Conservation (phyloP, 306 rosid genomes). For the Boehmeria nivea region DNA sequence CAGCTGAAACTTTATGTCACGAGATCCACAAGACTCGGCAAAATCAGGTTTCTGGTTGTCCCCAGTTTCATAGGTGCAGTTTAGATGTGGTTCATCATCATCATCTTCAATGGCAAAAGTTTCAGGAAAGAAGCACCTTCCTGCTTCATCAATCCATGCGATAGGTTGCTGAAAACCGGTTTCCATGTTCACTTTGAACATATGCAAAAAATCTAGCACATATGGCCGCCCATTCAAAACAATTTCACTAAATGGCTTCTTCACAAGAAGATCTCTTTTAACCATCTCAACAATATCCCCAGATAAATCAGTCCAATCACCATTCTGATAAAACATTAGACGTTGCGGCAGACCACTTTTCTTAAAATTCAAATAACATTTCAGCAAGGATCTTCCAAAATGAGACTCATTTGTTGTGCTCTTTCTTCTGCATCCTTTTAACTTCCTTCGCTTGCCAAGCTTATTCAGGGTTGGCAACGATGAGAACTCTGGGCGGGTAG, state of each 20-base stretch:
- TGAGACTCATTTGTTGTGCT: constrained; percentile 24
- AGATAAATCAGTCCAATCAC: constrained; percentile 70
- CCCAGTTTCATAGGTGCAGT: constrained; percentile 20
- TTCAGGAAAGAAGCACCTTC: constrained; percentile 84
- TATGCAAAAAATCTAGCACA: constrained; percentile 75
- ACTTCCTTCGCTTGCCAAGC: constrained; percentile 45
- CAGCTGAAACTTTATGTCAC: constrained; percentile 59
- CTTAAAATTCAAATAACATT: constrained; percentile 52
- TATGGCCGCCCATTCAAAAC: constrained; percentile 47
- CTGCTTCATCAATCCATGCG: constrained; percentile 89
- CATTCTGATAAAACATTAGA: constrained; percentile 62
- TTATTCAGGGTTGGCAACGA: constrained; percentile 25
- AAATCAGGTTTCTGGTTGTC: constrained; percentile 18
- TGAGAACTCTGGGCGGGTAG: constrained; percentile 22
- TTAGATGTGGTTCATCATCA: constrained; percentile 23
- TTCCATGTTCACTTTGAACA: constrained; percentile 65
- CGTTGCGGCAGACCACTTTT: constrained; percentile 69
- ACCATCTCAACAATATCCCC: constrained; percentile 51
- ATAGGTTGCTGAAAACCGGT: constrained; percentile 62
- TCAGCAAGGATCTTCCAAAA: constrained; percentile 31
- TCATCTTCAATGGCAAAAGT: constrained; percentile 25
- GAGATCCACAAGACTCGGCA: constrained; percentile 37
- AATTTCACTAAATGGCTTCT: constrained; percentile 61
- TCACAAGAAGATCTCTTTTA: constrained; percentile 48
- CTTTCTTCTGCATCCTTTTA: constrained; percentile 29